Percentiles rank a stretch among this genome's conserved stretches.
Evolutionary conservation across 805 yeast genomes (phyloP).

Genomic region (Torulaspora indica): DNA sequence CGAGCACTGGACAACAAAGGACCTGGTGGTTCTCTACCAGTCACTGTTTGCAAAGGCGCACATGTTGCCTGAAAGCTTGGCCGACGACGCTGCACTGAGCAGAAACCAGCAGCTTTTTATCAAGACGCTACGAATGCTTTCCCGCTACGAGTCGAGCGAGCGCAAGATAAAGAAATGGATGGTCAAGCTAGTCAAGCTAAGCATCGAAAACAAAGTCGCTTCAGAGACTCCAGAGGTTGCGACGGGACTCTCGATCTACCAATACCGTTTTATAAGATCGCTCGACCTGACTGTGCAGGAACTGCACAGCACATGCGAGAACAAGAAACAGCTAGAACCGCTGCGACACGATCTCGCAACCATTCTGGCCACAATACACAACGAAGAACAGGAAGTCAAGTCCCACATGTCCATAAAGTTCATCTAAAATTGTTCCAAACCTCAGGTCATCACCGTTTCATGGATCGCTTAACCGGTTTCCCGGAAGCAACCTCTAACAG

Average conservation of each 20-base stretch:
- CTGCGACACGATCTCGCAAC: constrained; percentile 16
- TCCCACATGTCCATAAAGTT: constrained; percentile 29
- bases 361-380: constrained; percentile 16
- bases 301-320: constrained; percentile 15
- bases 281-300: constrained; percentile 27
- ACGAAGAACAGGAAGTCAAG: constrained; percentile 28
- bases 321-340: constrained; percentile 4
- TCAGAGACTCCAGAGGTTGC: constrained; percentile 8
- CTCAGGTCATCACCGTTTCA: constrained; percentile 96
- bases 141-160: constrained; percentile 9
- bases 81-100: constrained; percentile 12
- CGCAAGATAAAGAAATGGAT: constrained; percentile 14
- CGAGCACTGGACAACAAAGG: constrained; percentile 10
- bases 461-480: constrained; percentile 63
- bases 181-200: constrained; percentile 25
- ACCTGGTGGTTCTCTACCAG: constrained; percentile 27
- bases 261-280: constrained; percentile 30
- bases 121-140: constrained; percentile 17
- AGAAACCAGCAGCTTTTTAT: constrained; percentile 25
- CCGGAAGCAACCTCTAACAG: constrained; percentile 83
- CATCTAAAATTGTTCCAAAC: constrained; percentile 56
- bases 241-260: constrained; percentile 16
- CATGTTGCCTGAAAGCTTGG: constrained; percentile 15
- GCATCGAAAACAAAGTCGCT: constrained; percentile 25
- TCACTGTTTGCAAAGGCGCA: constrained; percentile 26